phyloP scores from a whole-genome alignment of 2,329 filamentous ascomycete species.

The Canariomyces notabilis region DNA sequence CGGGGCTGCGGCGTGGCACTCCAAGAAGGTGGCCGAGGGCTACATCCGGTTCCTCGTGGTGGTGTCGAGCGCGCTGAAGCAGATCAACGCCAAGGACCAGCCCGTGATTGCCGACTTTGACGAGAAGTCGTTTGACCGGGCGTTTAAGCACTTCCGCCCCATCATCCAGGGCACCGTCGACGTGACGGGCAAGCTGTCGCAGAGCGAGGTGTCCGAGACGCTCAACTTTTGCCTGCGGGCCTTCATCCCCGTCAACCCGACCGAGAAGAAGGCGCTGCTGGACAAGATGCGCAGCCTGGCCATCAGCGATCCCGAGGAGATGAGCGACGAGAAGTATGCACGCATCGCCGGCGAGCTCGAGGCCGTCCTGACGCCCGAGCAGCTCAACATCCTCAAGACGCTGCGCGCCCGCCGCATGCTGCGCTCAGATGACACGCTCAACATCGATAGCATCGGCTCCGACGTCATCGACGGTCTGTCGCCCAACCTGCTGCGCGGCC shows the following conservation, averaged over 20 bases:
- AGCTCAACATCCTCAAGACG: too few relatives aligned
- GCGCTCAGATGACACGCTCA: slow-evolving; percentile 28
- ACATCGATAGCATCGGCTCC: slow-evolving; percentile 30
- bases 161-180: slow-evolving; percentile 37
- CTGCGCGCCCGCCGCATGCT: slow-evolving; percentile 30
- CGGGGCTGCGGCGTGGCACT: slow-evolving; percentile 37
- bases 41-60: slow-evolving; percentile 45
- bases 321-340: too few relatives aligned
- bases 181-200: slow-evolving; percentile 26
- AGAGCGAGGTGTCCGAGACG: slow-evolving; percentile 20
- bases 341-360: too few relatives aligned
- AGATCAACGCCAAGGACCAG: slow-evolving; percentile 37
- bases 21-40: slow-evolving; percentile 38
- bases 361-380: too few relatives aligned
- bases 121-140: slow-evolving; percentile 39
- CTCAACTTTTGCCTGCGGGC: slow-evolving; percentile 28
- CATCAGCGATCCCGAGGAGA: too few relatives aligned
- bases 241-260: too few relatives aligned
- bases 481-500: too few relatives aligned
- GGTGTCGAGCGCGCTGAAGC: slow-evolving; percentile 35
- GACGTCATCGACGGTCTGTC: slow-evolving; percentile 29
- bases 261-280: too few relatives aligned
- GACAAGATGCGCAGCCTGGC: too few relatives aligned
- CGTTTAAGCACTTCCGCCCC: slow-evolving; percentile 38
- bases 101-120: slow-evolving; percentile 38